These are phyloP conservation scores for Fusarium globosum DNA, from an alignment of 2,329 filamentous ascomycete species.

Conservation along the genomic window DNA sequence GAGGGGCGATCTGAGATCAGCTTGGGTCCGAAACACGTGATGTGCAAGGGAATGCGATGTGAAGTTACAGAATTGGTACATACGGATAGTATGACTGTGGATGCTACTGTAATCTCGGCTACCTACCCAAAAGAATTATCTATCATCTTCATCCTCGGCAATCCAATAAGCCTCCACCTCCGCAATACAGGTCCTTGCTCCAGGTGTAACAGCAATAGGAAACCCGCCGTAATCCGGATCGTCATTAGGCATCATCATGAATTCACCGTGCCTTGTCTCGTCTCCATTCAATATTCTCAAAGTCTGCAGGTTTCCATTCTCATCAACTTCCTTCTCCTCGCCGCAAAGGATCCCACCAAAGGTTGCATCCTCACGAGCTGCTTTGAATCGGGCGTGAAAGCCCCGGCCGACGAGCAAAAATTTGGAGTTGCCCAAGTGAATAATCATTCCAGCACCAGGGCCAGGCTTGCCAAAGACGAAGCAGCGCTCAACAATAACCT, in stretches of 20 bases:
- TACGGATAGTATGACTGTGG: not conserved
- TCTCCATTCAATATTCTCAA: slow-evolving; percentile 53
- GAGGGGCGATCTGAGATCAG: not conserved
- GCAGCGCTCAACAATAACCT: slow-evolving; percentile 51
- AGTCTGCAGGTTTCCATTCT: slow-evolving; percentile 48
- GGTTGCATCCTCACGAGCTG: slow-evolving; percentile 46
- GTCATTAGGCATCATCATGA: slow-evolving; percentile 66
- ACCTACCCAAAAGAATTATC: slow-evolving; percentile 1
- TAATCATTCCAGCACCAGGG: slow-evolving; percentile 53
- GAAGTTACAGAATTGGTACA: not conserved
- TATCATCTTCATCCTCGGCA: slow-evolving; percentile 44
- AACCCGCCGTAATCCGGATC: slow-evolving; percentile 67
- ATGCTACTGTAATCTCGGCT: not conserved
- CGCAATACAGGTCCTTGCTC: slow-evolving; percentile 61
- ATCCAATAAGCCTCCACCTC: slow-evolving; percentile 54
- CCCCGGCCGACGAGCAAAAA: slow-evolving; percentile 53
- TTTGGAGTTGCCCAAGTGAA: slow-evolving; percentile 50
- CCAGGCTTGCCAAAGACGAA: slow-evolving; percentile 56
- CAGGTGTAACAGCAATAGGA: slow-evolving; percentile 65
- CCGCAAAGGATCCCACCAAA: slow-evolving; percentile 53
- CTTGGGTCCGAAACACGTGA: not conserved
- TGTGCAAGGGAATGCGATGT: not conserved
- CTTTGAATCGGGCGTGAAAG: slow-evolving; percentile 52
- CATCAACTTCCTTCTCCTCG: slow-evolving; percentile 52
- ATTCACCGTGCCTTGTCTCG: slow-evolving; percentile 57